phyloP scores from a whole-genome alignment of 23 red algal species.

The Rhodosorus marinus region DNA sequence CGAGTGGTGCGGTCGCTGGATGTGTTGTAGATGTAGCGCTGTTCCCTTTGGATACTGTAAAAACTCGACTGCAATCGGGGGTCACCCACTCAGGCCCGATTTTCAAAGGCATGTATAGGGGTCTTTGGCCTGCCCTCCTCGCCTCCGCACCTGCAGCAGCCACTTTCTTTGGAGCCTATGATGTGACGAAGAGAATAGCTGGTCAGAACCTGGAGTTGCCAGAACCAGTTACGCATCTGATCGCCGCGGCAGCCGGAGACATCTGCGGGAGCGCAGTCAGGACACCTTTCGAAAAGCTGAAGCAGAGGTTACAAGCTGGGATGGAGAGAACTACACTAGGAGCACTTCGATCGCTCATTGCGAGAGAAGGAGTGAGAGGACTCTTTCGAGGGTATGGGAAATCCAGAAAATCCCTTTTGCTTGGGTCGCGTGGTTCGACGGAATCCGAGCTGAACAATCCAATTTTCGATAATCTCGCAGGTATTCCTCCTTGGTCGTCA shows the following conservation, averaged over 20 bases:
- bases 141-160: slow-evolving; percentile 89
- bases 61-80: slow-evolving; percentile 63
- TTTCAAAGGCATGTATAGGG: slow-evolving; percentile 61
- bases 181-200: slow-evolving; percentile 31
- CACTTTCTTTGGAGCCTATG: slow-evolving; percentile 89
- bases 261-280: slow-evolving; percentile 44
- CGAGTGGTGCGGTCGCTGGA: slow-evolving; percentile 67
- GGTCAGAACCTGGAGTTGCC: background rate
- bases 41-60: slow-evolving; percentile 93
- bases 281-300: slow-evolving; percentile 90
- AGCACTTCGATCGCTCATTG: slow-evolving; percentile 27
- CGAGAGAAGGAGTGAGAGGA: slow-evolving; percentile 41
- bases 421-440: too few species aligned
- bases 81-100: slow-evolving; percentile 10
- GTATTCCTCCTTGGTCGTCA: slow-evolving; percentile 47
- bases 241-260: slow-evolving; percentile 71
- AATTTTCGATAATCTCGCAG: too few species aligned
- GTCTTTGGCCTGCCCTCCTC: slow-evolving; percentile 55
- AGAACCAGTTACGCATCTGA: slow-evolving; percentile 26
- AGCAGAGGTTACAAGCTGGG: slow-evolving; percentile 84
- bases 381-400: slow-evolving; percentile 82
- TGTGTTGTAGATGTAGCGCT: slow-evolving; percentile 68
- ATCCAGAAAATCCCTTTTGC: too few species aligned
- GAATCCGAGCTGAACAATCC: too few species aligned
- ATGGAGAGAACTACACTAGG: slow-evolving; percentile 26